Evolutionary conservation across 805 yeast species (phyloP).

Genomic region (Hanseniaspora guilliermondii): DNA sequence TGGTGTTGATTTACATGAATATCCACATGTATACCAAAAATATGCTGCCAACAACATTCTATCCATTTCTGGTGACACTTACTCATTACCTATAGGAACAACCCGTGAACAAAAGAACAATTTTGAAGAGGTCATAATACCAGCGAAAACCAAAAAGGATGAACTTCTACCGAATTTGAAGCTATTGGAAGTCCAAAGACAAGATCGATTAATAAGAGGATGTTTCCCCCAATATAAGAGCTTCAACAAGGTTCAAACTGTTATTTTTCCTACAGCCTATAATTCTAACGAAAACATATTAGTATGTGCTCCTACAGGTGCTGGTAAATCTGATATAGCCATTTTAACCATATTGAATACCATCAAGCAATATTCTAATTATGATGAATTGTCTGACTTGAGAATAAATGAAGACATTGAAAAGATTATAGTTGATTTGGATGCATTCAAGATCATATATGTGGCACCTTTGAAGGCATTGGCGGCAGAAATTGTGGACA

Average conservation of each 20-base stretch:
- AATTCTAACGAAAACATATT: conserved; percentile 88
- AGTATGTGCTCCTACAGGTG: conserved; percentile 96
- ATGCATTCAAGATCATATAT: conserved; percentile 79
- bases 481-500: conserved; percentile 94
- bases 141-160: conserved; percentile 45
- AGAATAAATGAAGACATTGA: conserved; percentile 31
- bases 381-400: conserved; percentile 21
- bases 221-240: conserved; percentile 70
- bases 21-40: conserved; percentile 78
- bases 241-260: conserved; percentile 76
- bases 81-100: conserved; percentile 70
- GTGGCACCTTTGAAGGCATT: conserved; percentile 89
- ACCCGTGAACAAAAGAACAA: conserved; percentile 46
- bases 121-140: conserved; percentile 75
- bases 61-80: conserved; percentile 72
- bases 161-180: conserved; percentile 22
- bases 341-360: conserved; percentile 67
- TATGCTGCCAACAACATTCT: conserved; percentile 55
- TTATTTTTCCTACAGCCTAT: conserved; percentile 86
- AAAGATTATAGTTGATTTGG: conserved; percentile 57
- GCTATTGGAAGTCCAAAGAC: conserved; percentile 44
- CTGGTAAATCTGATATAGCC: conserved; percentile 94
- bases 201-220: conserved; percentile 70
- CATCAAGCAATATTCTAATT: conserved; percentile 55
- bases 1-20: conserved; percentile 34